Base-by-base conservation (phyloP, 257 asterid genomes). In the Eustoma russellianum region DNA sequence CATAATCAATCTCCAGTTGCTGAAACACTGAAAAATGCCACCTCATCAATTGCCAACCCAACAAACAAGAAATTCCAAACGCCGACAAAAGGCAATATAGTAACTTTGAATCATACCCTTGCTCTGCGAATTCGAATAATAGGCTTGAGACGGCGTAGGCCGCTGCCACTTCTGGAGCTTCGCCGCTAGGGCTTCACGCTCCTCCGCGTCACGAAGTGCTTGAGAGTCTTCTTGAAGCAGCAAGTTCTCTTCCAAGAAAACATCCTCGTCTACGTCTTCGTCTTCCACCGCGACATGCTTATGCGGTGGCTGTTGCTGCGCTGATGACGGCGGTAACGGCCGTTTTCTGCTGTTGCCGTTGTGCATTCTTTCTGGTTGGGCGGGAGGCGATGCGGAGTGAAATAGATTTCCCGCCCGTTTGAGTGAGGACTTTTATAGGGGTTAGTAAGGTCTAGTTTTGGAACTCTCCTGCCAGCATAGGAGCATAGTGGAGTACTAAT, bases 1-100 rank as follows among this genome's bases (percentile, higher is more conserved):
- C 70, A 48, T 85, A 92, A 73, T 92, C 95, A 50, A 92, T 88
- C 60, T 92, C 99, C 82, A 92, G 60, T 73, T 92, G 97, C 66
- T 92, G 99, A 75, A 92, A 92, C 15, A 74, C 97, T 90, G 57
- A 12, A 18, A 18, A 35, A 67, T 60, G 45, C 33, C 56, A 53
- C 50, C 58, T 5, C 1, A 38, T 48, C 28, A 17, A 17, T 19
- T 52, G 24, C 3, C 50, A 46, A 38, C 34, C 9, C 0, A 54
- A 55, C 17, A 48, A 52, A 61, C 57, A 46, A 49, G 43, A 54
- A 48, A 61, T 47, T 17, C 33, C 15, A 17, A 51, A 60, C 61
- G 30, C 30, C 30, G 46, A 50, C 12, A 56, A 11, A 18, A 50
- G 33, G 53, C 52, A n/a, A 53, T 54, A 51, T 52, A 18, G 52